A percentile compares a stretch with the other conserved stretches of the same genome.
Evolutionary conservation across 208 protist species (phyloP).

Genomic region (Trypanosoma theileri): DNA sequence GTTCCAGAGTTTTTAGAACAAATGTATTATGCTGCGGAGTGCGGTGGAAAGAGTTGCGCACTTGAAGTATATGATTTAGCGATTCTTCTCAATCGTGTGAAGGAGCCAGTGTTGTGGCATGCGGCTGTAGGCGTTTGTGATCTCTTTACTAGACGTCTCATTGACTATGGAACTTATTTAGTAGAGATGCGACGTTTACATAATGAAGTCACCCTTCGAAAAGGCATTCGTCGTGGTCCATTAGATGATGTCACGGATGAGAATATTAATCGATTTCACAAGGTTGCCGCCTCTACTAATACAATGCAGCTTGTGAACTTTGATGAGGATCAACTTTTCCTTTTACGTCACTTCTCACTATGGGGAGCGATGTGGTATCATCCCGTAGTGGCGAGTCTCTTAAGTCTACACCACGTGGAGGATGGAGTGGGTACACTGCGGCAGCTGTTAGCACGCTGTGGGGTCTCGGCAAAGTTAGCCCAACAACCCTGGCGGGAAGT

Average conservation of each 20-base stretch:
- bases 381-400: slow-evolving; percentile 61
- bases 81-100: slow-evolving; percentile 62
- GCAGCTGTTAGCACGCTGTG: slow-evolving; percentile 80
- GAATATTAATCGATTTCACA: slow-evolving; percentile 31
- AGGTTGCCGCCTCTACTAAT: slow-evolving; percentile 24
- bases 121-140: slow-evolving; percentile 82
- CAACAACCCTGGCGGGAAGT: slow-evolving; percentile 80
- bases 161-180: slow-evolving; percentile 83
- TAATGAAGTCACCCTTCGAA: slow-evolving; percentile 73
- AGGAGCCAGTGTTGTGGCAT: slow-evolving; percentile 77
- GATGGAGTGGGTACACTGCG: slow-evolving; percentile 70
- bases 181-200: slow-evolving; percentile 79
- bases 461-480: slow-evolving; percentile 67
- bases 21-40: slow-evolving; percentile 67
- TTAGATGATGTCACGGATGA: slow-evolving; percentile 52
- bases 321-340: slow-evolving; percentile 79
- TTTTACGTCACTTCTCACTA: slow-evolving; percentile 74
- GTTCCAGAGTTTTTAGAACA: slow-evolving; percentile 51
- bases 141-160: slow-evolving; percentile 64
- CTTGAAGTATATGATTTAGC: slow-evolving; percentile 79
- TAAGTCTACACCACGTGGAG: slow-evolving; percentile 80
- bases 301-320: slow-evolving; percentile 69
- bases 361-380: slow-evolving; percentile 88
- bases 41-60: slow-evolving; percentile 71
- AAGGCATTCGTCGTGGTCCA: slow-evolving; percentile 47